A percentile compares a stretch with the other conserved stretches of the same genome.
Evolutionary conservation across 306 rosid genomes (phyloP).

Genomic region (Corylus avellana): DNA sequence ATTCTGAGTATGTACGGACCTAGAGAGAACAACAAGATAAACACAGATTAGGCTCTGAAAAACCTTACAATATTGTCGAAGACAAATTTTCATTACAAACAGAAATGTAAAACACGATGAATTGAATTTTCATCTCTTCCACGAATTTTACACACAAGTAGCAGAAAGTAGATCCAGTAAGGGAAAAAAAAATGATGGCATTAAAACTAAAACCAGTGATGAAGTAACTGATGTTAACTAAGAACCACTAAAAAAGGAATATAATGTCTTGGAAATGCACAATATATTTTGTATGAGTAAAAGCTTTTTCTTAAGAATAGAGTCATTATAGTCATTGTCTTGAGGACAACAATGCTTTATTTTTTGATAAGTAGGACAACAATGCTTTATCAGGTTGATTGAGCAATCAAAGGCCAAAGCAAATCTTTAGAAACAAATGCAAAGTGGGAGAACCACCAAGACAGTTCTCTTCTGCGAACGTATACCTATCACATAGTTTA

Average conservation of each 20-base stretch:
- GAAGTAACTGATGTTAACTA: background rate
- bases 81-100: background rate
- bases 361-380: background rate
- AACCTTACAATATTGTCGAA: background rate
- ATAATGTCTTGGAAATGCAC: background rate
- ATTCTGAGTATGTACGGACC: conserved; percentile 94
- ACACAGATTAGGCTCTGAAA: conserved; percentile 25
- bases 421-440: background rate
- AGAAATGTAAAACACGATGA: background rate
- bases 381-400: background rate
- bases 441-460: background rate
- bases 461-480: background rate
- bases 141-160: background rate
- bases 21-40: conserved; percentile 36
- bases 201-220: background rate
- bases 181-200: background rate
- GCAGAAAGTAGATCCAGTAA: background rate
- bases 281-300: background rate
- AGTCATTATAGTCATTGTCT: background rate
- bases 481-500: background rate
- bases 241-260: background rate
- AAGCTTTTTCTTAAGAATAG: background rate
- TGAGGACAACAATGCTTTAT: background rate
- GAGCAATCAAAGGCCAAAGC: background rate
- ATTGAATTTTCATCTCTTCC: background rate